Conservation (phyloP, 805 yeast genomes). For the Metschnikowia similis region DNA sequence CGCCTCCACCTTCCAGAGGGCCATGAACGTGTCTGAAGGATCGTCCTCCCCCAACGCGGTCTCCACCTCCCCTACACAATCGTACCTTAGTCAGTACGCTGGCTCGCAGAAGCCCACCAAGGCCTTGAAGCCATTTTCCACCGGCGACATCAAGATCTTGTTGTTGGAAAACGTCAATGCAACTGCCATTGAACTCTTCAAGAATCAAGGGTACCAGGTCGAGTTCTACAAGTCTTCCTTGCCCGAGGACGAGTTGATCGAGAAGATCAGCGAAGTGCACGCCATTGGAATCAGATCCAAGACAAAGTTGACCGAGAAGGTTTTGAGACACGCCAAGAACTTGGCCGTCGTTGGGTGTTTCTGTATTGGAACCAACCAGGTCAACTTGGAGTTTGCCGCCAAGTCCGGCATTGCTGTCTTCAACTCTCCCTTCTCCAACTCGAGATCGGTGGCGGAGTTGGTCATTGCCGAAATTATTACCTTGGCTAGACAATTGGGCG, state of each 20-base stretch:
- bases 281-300: conserved; percentile 98
- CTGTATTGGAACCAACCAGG: conserved; percentile 99
- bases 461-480: conserved; percentile 93
- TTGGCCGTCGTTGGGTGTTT: conserved; percentile 92
- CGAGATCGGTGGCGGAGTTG: conserved; percentile 96
- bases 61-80: conserved; percentile 79
- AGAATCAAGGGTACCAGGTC: conserved; percentile 92
- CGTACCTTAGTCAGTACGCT: conserved; percentile 56
- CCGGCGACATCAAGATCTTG: conserved; percentile 91
- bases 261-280: conserved; percentile 88
- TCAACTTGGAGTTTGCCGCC: conserved; percentile 88
- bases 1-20: conserved; percentile 51
- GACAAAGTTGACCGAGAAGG: conserved; percentile 78
- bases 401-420: conserved; percentile 91
- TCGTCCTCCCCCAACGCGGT: conserved; percentile 57
- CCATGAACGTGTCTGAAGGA: conserved; percentile 43
- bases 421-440: conserved; percentile 97
- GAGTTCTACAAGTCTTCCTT: conserved; percentile 87
- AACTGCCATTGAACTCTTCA: conserved; percentile 85
- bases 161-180: conserved; percentile 88
- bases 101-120: conserved; percentile 53
- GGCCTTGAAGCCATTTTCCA: conserved; percentile 87
- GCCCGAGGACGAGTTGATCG: conserved; percentile 90
- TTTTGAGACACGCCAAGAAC: conserved; percentile 82
- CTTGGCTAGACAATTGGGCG: conserved; percentile 94